Conservation (phyloP, 2,329 filamentous ascomycete genomes). For the Allantophomopsis lycopodina region DNA sequence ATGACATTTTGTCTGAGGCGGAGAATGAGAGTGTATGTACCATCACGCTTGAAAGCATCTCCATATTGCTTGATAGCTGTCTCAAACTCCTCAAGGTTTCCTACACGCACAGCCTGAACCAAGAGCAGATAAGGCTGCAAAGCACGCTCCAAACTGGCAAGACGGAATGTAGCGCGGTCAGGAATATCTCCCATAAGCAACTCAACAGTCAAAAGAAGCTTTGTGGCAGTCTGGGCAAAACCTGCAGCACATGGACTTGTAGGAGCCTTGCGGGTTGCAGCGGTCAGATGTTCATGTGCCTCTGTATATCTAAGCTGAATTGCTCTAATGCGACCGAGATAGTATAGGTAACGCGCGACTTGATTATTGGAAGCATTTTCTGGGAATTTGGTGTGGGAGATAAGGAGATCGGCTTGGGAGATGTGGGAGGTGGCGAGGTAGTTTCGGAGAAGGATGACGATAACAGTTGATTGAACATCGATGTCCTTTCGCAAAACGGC, state of each 20-base stretch:
- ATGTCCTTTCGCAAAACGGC: conserved; percentile 95
- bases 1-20: conserved; percentile 97
- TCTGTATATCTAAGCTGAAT: conserved; percentile 96
- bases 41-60: conserved; percentile 79
- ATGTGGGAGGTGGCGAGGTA: conserved; percentile 96
- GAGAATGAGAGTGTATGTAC: conserved; percentile 89
- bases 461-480: conserved; percentile 94
- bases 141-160: conserved; percentile 72
- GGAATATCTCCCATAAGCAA: conserved; percentile 97
- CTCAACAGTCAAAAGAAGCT: conserved; percentile 93
- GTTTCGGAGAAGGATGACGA: conserved; percentile 86
- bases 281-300: conserved; percentile 85
- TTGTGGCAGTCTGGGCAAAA: conserved; percentile 92
- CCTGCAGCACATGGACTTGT: conserved; percentile 79
- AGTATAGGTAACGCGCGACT: conserved; percentile 94
- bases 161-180: conserved; percentile 86
- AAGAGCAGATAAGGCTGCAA: conserved; percentile 89
- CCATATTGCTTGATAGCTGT: conserved; percentile 71
- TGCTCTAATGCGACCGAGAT: conserved; percentile 88
- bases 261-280: conserved; percentile 89
- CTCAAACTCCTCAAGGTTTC: conserved; percentile 87
- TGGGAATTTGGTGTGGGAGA: conserved; percentile 92
- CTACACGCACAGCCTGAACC: conserved; percentile 91
- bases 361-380: conserved; percentile 94
- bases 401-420: conserved; percentile 86